These are phyloP conservation scores for Salvia hispanica DNA, from an alignment of 257 asterid genomes.

Conservation along the genomic window DNA sequence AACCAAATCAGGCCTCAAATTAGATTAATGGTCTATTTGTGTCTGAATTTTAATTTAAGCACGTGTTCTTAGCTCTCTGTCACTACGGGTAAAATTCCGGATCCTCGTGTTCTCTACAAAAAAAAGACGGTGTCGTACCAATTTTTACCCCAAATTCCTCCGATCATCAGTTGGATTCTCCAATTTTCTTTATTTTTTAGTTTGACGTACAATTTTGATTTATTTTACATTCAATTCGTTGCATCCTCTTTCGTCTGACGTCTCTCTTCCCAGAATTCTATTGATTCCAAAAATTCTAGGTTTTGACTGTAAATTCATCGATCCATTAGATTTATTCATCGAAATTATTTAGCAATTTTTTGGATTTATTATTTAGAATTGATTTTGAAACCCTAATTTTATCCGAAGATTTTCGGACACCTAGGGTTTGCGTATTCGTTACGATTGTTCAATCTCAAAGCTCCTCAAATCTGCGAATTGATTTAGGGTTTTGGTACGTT, in stretches of 20 bases:
- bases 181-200: slow-evolving; percentile 26
- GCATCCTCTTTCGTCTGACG: slow-evolving; percentile 40
- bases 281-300: slow-evolving; percentile 43
- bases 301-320: slow-evolving; percentile 40
- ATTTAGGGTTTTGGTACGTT: slow-evolving; percentile 48
- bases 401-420: slow-evolving; percentile 32
- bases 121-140: slow-evolving; percentile 41
- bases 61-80: slow-evolving; percentile 21
- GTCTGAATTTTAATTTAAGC: neutral
- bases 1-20: too few relatives aligned
- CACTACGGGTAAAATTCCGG: slow-evolving; percentile 49
- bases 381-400: slow-evolving; percentile 25
- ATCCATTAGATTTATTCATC: slow-evolving; percentile 41
- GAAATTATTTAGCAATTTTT: slow-evolving; percentile 5
- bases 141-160: slow-evolving; percentile 36
- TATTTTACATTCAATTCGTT: slow-evolving; percentile 35
- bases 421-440: slow-evolving; percentile 55
- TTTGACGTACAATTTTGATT: slow-evolving; percentile 35
- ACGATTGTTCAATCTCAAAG: slow-evolving; percentile 28
- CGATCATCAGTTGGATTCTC: slow-evolving; percentile 31
- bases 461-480: slow-evolving; percentile 43
- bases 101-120: slow-evolving; percentile 44
- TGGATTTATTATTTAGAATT: neutral
- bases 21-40: too few relatives aligned
- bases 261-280: slow-evolving; percentile 24